These are phyloP conservation scores for Xylaria nigripes DNA, from an alignment of 495 filamentous ascomycete genomes.

Conservation along the genomic window DNA sequence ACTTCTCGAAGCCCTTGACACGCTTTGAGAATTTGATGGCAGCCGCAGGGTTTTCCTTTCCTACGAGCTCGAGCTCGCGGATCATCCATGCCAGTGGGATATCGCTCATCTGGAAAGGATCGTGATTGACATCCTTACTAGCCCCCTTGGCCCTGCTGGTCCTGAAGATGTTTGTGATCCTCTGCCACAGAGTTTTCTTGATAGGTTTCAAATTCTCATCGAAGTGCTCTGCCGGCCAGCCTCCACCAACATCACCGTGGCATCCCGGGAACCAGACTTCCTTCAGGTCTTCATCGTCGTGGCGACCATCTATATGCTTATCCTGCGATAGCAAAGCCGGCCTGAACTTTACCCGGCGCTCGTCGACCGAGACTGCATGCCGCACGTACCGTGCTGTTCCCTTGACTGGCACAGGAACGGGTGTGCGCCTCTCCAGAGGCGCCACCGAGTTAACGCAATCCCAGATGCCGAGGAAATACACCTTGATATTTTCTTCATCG, in stretches of 20 bases:
- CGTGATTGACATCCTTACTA: conserved; percentile 9
- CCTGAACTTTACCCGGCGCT: conserved; percentile 40
- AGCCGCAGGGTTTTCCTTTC: conserved; percentile 11
- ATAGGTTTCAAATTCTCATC: conserved; percentile 2
- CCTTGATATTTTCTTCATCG: conserved; percentile 23
- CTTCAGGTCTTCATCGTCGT: conserved; percentile 22
- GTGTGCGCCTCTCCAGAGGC: conserved; percentile 28
- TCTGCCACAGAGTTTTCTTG: conserved; percentile 18
- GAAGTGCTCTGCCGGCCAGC: conserved; percentile 14
- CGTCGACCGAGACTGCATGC: conserved; percentile 40
- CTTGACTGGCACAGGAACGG: conserved; percentile 34
- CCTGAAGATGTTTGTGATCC: conserved; percentile 20
- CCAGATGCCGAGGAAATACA: conserved; percentile 38
- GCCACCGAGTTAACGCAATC: conserved; percentile 39
- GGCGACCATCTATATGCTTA: conserved; percentile 11
- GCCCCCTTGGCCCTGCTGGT: conserved; percentile 17
- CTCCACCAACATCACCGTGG: conserved; percentile 40
- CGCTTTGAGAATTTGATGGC: conserved; percentile 19
- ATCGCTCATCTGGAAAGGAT: conserved; percentile 29
- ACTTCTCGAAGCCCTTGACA: conserved; percentile 15
- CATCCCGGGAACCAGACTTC: conserved; percentile 28
- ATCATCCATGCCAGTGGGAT: conserved; percentile 38
- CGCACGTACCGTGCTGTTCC: conserved; percentile 30
- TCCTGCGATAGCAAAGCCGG: conserved; percentile 23
- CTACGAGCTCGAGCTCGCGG: conserved; percentile 25